phyloP scores from a whole-genome alignment of 2,329 filamentous ascomycete genomes.

The Amphichorda felina region DNA sequence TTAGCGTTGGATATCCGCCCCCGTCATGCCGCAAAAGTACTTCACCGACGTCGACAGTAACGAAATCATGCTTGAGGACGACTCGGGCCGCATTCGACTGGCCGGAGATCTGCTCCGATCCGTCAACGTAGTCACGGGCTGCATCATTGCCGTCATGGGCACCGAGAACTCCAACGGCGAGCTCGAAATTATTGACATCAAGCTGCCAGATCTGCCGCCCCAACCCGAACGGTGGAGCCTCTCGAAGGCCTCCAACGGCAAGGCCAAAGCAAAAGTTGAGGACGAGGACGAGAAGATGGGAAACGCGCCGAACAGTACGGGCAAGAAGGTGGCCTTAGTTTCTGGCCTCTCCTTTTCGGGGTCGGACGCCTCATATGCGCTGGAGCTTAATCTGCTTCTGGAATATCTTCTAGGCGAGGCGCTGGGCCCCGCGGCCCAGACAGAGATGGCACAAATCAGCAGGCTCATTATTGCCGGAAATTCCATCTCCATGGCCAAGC shows the following conservation, averaged over 20 bases:
- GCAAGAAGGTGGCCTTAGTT: conserved; percentile 65
- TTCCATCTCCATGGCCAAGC: conserved; percentile 59
- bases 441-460: conserved; percentile 55
- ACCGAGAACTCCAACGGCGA: conserved; percentile 88
- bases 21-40: conserved; percentile 67
- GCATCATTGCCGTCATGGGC: conserved; percentile 86
- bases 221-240: conserved; percentile 69
- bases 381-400: conserved; percentile 65
- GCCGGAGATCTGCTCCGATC: conserved; percentile 58
- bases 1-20: conserved; percentile 81
- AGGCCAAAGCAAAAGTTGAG: conserved; percentile 17
- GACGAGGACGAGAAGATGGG: conserved; percentile 47
- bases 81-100: conserved; percentile 77
- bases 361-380: conserved; percentile 55
- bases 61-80: conserved; percentile 85
- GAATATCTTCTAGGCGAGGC: conserved; percentile 86
- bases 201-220: conserved; percentile 73
- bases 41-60: conserved; percentile 46
- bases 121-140: conserved; percentile 76
- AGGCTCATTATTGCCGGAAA: conserved; percentile 87
- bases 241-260: conserved; percentile 30
- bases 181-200: conserved; percentile 83
- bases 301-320: conserved; percentile 20
- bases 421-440: conserved; percentile 46
- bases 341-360: conserved; percentile 81